phyloP scores from a whole-genome alignment of 2,329 filamentous ascomycete genomes.

The Raffaelea ambrosiae region DNA sequence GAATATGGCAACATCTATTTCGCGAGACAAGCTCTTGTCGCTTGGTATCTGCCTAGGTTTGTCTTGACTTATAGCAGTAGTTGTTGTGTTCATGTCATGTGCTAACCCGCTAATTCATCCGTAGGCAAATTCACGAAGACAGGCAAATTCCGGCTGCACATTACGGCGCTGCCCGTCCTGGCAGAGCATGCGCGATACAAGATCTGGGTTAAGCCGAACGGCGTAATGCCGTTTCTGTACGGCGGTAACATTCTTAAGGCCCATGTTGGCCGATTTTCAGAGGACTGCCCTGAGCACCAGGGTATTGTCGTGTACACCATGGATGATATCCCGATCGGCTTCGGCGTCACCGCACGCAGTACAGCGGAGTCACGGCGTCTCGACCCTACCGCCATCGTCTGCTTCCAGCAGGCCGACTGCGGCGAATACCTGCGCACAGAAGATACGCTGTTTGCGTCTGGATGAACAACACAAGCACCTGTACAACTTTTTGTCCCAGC shows the following conservation, averaged over 20 bases:
- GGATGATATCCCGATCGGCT: conserved; percentile 90
- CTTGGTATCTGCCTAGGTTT: conserved; percentile 76
- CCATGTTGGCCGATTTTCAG: conserved; percentile 70
- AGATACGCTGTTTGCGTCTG: conserved; percentile 50
- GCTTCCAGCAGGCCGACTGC: conserved; percentile 87
- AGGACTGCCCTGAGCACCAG: conserved; percentile 89
- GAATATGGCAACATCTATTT: conserved; percentile 81
- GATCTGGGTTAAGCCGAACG: conserved; percentile 93
- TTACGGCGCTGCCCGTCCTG: conserved; percentile 79
- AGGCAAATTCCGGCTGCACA: conserved; percentile 89
- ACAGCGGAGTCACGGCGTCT: conserved; percentile 75
- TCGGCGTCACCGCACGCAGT: conserved; percentile 82
- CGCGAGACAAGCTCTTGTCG: conserved; percentile 72
- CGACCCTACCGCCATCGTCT: conserved; percentile 83
- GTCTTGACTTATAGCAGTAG: conserved; percentile 4
- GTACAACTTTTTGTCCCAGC: background rate
- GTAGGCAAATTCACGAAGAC: conserved; percentile 91
- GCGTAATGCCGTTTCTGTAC: conserved; percentile 96
- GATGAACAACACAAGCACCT: background rate
- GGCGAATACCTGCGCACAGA: conserved; percentile 91
- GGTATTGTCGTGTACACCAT: conserved; percentile 86
- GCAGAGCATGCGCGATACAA: conserved; percentile 90
- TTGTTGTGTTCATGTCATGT: background rate
- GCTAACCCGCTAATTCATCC: background rate
- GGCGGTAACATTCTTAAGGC: conserved; percentile 75